Percentiles rank a stretch among this genome's conserved stretches.
Evolutionary conservation across 441 rosid species (phyloP).

Genomic region (Arabidopsis hybrid): DNA sequence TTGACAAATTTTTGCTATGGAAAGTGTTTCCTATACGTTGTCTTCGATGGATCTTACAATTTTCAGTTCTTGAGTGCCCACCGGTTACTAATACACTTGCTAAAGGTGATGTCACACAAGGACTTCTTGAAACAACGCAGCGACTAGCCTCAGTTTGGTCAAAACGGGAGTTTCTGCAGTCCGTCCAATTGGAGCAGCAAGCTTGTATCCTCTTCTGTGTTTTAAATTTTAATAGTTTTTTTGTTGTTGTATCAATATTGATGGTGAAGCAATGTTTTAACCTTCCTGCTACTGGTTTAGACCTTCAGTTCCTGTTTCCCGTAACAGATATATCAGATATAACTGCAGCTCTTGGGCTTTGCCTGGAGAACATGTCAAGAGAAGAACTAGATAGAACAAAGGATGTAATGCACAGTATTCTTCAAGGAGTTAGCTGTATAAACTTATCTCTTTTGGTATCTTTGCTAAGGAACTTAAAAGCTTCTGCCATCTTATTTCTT

Average conservation of each 20-base stretch:
- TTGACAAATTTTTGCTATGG: slow-evolving; percentile 94
- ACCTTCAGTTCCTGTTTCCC: slow-evolving; percentile 49
- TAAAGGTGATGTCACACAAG: slow-evolving; percentile 50
- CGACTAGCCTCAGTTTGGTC: slow-evolving; percentile 82
- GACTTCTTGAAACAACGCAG: slow-evolving; percentile 68
- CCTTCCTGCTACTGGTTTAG: slow-evolving; percentile 28
- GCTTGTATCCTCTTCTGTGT: slow-evolving; percentile 79
- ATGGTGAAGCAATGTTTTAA: slow-evolving; percentile 28
- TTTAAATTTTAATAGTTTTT: slow-evolving; percentile 21
- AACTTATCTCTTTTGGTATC: slow-evolving; percentile 46
- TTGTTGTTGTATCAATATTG: slow-evolving; percentile 1
- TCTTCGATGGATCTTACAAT: slow-evolving; percentile 92
- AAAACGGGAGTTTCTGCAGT: slow-evolving; percentile 75
- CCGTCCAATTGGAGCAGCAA: slow-evolving; percentile 90
- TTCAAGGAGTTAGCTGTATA: slow-evolving; percentile 95
- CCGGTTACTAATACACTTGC: slow-evolving; percentile 57
- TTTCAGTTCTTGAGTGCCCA: slow-evolving; percentile 78
- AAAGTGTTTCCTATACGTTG: slow-evolving; percentile 90
- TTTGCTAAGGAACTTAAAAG: slow-evolving; percentile 37
- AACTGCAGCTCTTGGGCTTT: slow-evolving; percentile 91
- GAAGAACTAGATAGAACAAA: slow-evolving; percentile 81
- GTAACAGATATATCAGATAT: slow-evolving; percentile 65
- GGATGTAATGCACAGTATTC: slow-evolving; percentile 86
- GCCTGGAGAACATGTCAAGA: slow-evolving; percentile 88
- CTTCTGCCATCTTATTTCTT: slow-evolving; percentile 35